phyloP scores from a whole-genome alignment of 441 rosid species.

The Aquilaria agallochum region DNA sequence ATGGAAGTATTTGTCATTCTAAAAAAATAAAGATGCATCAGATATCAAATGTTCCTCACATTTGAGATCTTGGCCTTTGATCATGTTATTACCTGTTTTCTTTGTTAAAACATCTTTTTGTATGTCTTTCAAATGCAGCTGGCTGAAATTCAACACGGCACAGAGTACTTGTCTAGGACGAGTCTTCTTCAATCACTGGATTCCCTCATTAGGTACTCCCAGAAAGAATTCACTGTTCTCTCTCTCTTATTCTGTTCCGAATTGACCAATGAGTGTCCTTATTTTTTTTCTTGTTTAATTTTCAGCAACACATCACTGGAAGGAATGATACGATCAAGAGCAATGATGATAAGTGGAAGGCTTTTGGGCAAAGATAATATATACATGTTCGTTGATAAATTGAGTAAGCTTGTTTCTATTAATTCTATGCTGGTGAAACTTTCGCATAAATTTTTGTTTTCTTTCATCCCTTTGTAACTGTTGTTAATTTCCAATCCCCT shows the following conservation, averaged over 20 bases:
- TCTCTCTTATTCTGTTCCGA: background rate
- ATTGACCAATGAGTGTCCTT: background rate
- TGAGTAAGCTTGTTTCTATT: slow-evolving; percentile 29
- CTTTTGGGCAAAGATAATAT: slow-evolving; percentile 62
- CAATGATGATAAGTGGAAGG: slow-evolving; percentile 77
- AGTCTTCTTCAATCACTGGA: slow-evolving; percentile 59
- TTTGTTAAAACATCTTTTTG: background rate
- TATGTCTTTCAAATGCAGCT: slow-evolving; percentile 38
- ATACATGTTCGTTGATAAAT: slow-evolving; percentile 46
- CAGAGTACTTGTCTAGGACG: slow-evolving; percentile 68
- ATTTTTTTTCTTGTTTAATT: slow-evolving; percentile 8
- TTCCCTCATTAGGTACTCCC: slow-evolving; percentile 61
- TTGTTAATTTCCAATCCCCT: too few species aligned
- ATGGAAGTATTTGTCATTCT: too few species aligned
- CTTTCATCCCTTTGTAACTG: too few species aligned
- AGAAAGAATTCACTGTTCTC: background rate
- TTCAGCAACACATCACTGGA: slow-evolving; percentile 52
- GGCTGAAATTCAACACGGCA: slow-evolving; percentile 64
- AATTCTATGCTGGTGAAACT: too few species aligned
- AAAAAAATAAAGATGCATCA: too few species aligned
- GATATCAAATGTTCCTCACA: background rate
- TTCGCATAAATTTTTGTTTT: too few species aligned
- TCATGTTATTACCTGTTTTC: background rate
- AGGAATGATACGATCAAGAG: slow-evolving; percentile 64
- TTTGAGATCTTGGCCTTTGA: background rate